Evolutionary conservation across 2,329 filamentous ascomycete genomes (phyloP).

Genomic region (Parascedosporium putredinis): DNA sequence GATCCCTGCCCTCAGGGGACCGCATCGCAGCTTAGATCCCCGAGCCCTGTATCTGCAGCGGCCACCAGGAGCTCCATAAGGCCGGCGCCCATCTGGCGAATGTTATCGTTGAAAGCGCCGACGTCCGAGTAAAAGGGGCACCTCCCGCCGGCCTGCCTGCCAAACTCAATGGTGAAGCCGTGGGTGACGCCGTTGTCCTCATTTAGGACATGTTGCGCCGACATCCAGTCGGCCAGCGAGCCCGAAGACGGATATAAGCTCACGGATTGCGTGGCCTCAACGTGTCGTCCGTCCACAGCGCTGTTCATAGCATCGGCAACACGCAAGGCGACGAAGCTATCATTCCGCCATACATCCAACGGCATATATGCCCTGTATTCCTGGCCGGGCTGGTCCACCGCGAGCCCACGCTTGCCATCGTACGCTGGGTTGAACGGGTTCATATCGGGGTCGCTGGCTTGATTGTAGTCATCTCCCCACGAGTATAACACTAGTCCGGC

Average conservation of each 20-base stretch:
- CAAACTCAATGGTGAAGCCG: conserved; percentile 37
- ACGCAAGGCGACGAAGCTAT: conserved; percentile 21
- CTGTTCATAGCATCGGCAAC: conserved; percentile 29
- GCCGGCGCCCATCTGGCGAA: conserved; percentile 33
- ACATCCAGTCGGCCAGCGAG: conserved; percentile 35
- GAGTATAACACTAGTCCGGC: conserved; percentile 41
- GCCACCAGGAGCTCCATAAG: conserved; percentile 35
- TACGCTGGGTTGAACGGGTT: conserved; percentile 43
- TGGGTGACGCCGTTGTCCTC: conserved; percentile 26
- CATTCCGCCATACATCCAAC: conserved; percentile 16
- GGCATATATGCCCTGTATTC: conserved; percentile 38
- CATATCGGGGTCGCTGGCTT: conserved; percentile 31
- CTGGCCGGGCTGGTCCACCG: conserved; percentile 19
- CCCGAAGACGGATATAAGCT: conserved; percentile 36
- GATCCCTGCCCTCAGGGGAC: not conserved
- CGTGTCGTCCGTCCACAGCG: conserved; percentile 21
- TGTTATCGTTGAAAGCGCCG: conserved; percentile 29
- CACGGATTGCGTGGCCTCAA: conserved; percentile 27
- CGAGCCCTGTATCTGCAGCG: conserved; percentile 14
- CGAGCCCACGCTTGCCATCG: conserved; percentile 38
- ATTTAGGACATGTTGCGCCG: conserved; percentile 31
- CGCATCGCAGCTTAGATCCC: not conserved
- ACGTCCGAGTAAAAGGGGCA: conserved; percentile 36
- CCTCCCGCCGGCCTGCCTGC: conserved; percentile 18
- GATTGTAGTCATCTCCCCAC: conserved; percentile 46